These are phyloP conservation scores for Leptographium wingfieldii DNA, from an alignment of 2,329 filamentous ascomycete species.

Conservation along the genomic window DNA sequence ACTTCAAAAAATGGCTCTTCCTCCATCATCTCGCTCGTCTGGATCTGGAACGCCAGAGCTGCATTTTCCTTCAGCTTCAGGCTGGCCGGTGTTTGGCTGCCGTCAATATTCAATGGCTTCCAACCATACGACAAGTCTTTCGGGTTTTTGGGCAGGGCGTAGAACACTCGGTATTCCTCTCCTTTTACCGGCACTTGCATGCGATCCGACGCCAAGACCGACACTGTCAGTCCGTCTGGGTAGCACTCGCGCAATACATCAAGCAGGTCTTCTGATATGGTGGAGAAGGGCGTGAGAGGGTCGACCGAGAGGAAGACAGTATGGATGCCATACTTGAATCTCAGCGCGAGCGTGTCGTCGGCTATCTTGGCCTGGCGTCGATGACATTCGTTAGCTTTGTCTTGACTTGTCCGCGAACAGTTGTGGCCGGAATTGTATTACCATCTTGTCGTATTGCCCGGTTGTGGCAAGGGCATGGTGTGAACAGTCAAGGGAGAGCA, in stretches of 20 bases:
- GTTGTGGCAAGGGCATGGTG: background rate
- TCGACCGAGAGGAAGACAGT: conserved; percentile 59
- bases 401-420: too few species aligned
- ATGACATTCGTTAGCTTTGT: background rate
- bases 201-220: conserved; percentile 19
- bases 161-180: conserved; percentile 25
- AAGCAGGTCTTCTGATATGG: conserved; percentile 46
- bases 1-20: conserved; percentile 27
- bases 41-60: conserved; percentile 37
- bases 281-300: conserved; percentile 40
- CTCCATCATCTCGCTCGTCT: conserved; percentile 22
- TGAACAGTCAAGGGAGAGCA: background rate
- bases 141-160: conserved; percentile 30
- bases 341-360: conserved; percentile 46
- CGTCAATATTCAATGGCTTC: conserved; percentile 29
- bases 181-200: conserved; percentile 27
- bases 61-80: conserved; percentile 34
- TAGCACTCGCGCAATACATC: conserved; percentile 44
- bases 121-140: conserved; percentile 36
- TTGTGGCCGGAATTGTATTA: background rate
- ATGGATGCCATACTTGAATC: conserved; percentile 60
- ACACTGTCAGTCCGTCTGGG: conserved; percentile 34
- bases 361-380: conserved; percentile 1
- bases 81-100: conserved; percentile 25
- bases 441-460: background rate